Percentiles rank a stretch among this genome's conserved stretches.
Conservation (phyloP, 495 filamentous ascomycete genomes). For the Podospora didyma region DNA sequence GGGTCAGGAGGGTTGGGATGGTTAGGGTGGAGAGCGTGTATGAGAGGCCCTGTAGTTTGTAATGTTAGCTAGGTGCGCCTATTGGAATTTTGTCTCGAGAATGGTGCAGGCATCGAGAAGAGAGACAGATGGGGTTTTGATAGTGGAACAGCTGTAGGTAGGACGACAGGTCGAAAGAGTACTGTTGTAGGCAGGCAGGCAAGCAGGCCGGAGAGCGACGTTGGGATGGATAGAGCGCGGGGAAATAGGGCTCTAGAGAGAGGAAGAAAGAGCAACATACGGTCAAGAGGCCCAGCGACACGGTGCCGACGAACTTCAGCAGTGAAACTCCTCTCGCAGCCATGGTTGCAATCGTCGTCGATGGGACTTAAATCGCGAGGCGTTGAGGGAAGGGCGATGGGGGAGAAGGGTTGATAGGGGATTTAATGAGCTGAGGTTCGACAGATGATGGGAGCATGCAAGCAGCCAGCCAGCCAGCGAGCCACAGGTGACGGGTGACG, state of each 20-base stretch:
- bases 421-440: too few relatives aligned
- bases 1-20: conserved; percentile 69
- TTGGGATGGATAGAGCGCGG: neutral
- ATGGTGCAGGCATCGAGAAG: too few relatives aligned
- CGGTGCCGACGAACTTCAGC: conserved; percentile 85
- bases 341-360: conserved; percentile 48
- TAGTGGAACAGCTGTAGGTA: too few relatives aligned
- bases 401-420: neutral
- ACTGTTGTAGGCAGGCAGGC: too few relatives aligned
- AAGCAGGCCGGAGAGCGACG: neutral
- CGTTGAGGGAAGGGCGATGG: conserved; percentile 4
- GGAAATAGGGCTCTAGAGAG: conserved; percentile 3
- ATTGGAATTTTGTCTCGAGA: neutral
- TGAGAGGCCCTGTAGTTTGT: conserved; percentile 64
- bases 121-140: too few relatives aligned
- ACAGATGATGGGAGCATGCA: too few relatives aligned
- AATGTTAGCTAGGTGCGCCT: neutral
- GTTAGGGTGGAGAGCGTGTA: conserved; percentile 71
- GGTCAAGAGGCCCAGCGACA: conserved; percentile 81
- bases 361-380: conserved; percentile 4
- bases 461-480: too few relatives aligned
- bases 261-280: conserved; percentile 46
- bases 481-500: too few relatives aligned
- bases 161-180: too few relatives aligned
- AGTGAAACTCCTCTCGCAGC: conserved; percentile 62